Percentiles rank a stretch among this genome's conserved stretches.
phyloP scores from a whole-genome alignment of 148 eudicot genomes.

The Chenopodium berlandieri region DNA sequence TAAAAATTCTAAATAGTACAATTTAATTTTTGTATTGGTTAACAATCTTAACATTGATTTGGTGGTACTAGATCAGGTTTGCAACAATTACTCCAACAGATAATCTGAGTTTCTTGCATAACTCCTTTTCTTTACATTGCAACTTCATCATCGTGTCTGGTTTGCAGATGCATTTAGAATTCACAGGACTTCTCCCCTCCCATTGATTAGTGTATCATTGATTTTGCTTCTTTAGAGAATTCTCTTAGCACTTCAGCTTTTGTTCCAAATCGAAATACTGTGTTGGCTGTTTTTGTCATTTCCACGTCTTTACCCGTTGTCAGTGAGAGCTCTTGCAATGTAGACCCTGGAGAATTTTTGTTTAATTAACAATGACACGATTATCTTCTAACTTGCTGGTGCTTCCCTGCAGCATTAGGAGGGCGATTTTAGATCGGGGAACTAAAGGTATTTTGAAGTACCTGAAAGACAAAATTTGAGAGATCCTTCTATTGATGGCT shows the following conservation, averaged over 20 bases:
- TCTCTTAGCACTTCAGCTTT: neutral
- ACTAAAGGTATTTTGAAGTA: conserved; percentile 79
- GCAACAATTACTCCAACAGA: neutral
- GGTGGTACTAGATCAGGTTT: neutral
- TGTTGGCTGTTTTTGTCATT: neutral
- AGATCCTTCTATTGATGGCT: neutral
- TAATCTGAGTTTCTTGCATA: neutral
- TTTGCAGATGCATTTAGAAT: neutral
- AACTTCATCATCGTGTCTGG: neutral
- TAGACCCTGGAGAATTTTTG: neutral
- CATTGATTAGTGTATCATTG: neutral
- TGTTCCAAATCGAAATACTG: neutral
- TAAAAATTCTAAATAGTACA: too few species aligned
- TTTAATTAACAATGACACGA: neutral
- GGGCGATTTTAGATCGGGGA: conserved; percentile 86
- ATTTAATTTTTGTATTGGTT: neutral
- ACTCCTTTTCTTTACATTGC: neutral
- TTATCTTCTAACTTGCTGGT: neutral
- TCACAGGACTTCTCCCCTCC: neutral
- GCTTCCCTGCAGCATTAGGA: conserved; percentile 68
- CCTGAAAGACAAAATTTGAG: conserved; percentile 67
- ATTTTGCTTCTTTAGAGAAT: neutral
- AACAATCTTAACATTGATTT: too few species aligned
- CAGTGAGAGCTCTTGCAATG: neutral
- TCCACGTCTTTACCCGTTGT: neutral